phyloP scores from a whole-genome alignment of 106 monocot species.

The Hemerocallis citrina region DNA sequence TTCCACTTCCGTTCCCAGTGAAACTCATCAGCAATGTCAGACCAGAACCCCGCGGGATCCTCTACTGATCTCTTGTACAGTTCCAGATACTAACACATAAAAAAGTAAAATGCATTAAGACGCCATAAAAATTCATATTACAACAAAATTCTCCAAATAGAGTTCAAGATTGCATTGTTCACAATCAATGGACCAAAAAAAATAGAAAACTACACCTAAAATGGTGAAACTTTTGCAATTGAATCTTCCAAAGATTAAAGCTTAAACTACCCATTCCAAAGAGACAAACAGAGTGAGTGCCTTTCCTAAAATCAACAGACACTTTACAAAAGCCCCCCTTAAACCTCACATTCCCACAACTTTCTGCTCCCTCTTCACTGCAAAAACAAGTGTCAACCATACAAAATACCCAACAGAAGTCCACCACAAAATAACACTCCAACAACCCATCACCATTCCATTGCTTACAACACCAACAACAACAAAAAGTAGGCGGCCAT shows the following conservation, averaged over 20 bases:
- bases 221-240: not conserved
- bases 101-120: no score
- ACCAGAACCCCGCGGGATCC: slow-evolving; percentile 95
- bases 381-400: not conserved
- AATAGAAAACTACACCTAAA: not conserved
- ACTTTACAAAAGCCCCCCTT: no score
- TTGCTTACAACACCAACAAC: no score
- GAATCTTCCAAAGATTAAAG: not conserved
- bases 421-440: no score
- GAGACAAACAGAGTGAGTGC: no score
- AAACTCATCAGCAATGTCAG: slow-evolving; percentile 74
- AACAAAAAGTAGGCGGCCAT: no score
- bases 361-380: not conserved
- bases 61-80: slow-evolving; percentile 80
- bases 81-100: slow-evolving; percentile 41
- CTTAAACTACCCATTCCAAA: not conserved
- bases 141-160: not conserved
- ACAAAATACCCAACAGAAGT: no score
- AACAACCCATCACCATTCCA: no score
- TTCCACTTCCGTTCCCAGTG: slow-evolving; percentile 91
- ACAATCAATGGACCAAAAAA: not conserved
- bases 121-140: no score
- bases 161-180: not conserved
- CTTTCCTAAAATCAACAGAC: not conserved
- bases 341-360: no score